These are phyloP conservation scores for Ophiobolus disseminans DNA, from an alignment of 2,329 filamentous ascomycete species.

Conservation along the genomic window DNA sequence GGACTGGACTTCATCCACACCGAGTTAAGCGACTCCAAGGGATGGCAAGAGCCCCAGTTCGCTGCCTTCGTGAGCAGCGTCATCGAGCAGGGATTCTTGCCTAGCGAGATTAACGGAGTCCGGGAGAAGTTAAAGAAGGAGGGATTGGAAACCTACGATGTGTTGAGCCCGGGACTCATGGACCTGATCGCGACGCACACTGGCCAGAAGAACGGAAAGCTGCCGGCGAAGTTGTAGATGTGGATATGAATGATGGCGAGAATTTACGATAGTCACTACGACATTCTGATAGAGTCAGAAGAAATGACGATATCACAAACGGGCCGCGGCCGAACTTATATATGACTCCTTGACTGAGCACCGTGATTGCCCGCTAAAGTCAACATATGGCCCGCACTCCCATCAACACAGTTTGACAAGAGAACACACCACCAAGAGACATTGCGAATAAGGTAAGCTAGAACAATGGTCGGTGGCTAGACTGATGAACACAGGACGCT, in stretches of 20 bases:
- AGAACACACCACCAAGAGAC: no score
- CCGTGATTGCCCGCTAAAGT: conserved; percentile 15
- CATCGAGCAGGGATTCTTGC: conserved; percentile 71
- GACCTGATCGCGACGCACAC: conserved; percentile 60
- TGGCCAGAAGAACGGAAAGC: conserved; percentile 55
- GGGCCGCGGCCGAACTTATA: no score
- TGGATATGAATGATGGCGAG: not conserved
- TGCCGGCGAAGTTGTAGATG: conserved; percentile 31
- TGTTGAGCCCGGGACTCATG: conserved; percentile 68
- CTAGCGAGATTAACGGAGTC: conserved; percentile 62
- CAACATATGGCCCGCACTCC: no score
- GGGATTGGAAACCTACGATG: conserved; percentile 69
- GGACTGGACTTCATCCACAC: conserved; percentile 73
- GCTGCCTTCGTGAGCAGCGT: conserved; percentile 72
- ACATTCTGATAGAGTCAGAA: not conserved
- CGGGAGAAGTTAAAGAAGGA: conserved; percentile 60
- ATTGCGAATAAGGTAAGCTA: no score
- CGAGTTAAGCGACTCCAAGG: conserved; percentile 65
- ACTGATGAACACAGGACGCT: no score
- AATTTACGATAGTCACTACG: not conserved
- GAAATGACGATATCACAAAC: no score
- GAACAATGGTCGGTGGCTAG: no score
- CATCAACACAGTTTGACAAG: no score
- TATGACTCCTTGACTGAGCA: conserved; percentile 8
- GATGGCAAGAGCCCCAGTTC: conserved; percentile 77